phyloP scores from a whole-genome alignment of 2,329 filamentous ascomycete genomes.

The Dactylellina sp. region DNA sequence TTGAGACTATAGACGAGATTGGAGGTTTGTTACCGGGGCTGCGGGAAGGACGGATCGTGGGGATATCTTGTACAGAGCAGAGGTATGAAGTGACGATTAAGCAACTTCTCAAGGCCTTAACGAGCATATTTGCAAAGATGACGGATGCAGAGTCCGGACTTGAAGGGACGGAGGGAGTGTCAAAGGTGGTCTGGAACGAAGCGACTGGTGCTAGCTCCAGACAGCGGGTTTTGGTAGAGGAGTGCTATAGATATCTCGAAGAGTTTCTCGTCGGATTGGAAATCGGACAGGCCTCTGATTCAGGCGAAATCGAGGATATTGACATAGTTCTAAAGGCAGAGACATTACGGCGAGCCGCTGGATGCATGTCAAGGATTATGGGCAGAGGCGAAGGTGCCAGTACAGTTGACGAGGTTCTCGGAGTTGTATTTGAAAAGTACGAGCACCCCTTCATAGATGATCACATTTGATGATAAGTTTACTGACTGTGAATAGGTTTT shows the following conservation, averaged over 20 bases:
- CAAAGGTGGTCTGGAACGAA: slow-evolving; percentile 80
- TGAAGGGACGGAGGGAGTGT: slow-evolving; percentile 62
- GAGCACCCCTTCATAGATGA: slow-evolving; percentile 1
- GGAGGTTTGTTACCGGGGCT: slow-evolving; percentile 20
- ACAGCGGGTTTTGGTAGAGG: slow-evolving; percentile 81
- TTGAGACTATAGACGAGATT: slow-evolving; percentile 4
- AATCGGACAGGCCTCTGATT: slow-evolving; percentile 56
- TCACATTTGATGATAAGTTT: neutral
- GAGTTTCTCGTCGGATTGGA: slow-evolving; percentile 75
- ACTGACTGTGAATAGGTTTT: slow-evolving; percentile 39
- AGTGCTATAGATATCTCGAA: slow-evolving; percentile 78
- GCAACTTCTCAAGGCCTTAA: slow-evolving; percentile 74
- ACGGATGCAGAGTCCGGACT: slow-evolving; percentile 68
- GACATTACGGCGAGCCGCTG: slow-evolving; percentile 82
- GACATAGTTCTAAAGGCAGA: slow-evolving; percentile 94
- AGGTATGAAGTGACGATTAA: slow-evolving; percentile 63
- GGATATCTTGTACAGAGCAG: slow-evolving; percentile 48
- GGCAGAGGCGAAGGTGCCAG: slow-evolving; percentile 80
- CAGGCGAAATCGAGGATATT: slow-evolving; percentile 67
- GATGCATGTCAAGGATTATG: slow-evolving; percentile 85
- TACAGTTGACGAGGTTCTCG: slow-evolving; percentile 94
- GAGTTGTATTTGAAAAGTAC: slow-evolving; percentile 96
- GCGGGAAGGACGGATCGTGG: slow-evolving; percentile 24
- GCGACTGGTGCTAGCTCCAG: slow-evolving; percentile 90
- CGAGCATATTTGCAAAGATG: slow-evolving; percentile 76